These are phyloP conservation scores for Kodamaea restingae DNA, from an alignment of 805 yeast genomes.

Conservation along the genomic window DNA sequence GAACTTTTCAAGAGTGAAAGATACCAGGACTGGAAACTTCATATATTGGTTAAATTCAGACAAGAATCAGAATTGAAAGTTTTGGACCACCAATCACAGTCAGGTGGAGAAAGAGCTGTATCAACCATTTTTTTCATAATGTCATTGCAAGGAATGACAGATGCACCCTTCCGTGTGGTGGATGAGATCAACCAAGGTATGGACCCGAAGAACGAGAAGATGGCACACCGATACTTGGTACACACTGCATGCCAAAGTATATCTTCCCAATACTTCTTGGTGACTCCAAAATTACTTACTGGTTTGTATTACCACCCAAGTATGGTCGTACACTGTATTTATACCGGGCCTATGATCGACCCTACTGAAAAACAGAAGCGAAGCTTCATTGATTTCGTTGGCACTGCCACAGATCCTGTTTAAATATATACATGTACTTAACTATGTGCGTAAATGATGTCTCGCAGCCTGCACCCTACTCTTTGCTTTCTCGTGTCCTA, in stretches of 20 bases:
- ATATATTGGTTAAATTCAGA: conserved; percentile 82
- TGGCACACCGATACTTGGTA: conserved; percentile 82
- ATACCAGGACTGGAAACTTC: conserved; percentile 75
- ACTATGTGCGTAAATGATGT: background rate
- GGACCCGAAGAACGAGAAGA: conserved; percentile 90
- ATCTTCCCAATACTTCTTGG: conserved; percentile 80
- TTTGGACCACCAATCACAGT: conserved; percentile 83
- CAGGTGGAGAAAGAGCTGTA: conserved; percentile 97
- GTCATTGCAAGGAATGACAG: conserved; percentile 82
- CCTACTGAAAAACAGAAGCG: conserved; percentile 11
- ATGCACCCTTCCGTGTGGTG: conserved; percentile 89
- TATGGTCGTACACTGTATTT: conserved; percentile 78
- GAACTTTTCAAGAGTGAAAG: conserved; percentile 49
- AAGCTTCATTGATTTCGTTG: conserved; percentile 32
- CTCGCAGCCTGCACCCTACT: conserved; percentile 18
- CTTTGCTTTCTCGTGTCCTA: conserved; percentile 44
- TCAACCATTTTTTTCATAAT: conserved; percentile 88
- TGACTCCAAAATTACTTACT: conserved; percentile 86
- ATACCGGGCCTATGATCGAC: conserved; percentile 22
- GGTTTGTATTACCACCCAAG: conserved; percentile 70
- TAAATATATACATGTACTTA: background rate
- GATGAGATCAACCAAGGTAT: conserved; percentile 99
- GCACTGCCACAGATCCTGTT: conserved; percentile 3
- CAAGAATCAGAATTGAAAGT: conserved; percentile 65
- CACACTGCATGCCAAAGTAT: conserved; percentile 63